Percentiles rank a stretch among this genome's conserved stretches.
Evolutionary conservation across 2,329 filamentous ascomycete genomes (phyloP).

Genomic region (Hawksworthiomyces lignivorus): DNA sequence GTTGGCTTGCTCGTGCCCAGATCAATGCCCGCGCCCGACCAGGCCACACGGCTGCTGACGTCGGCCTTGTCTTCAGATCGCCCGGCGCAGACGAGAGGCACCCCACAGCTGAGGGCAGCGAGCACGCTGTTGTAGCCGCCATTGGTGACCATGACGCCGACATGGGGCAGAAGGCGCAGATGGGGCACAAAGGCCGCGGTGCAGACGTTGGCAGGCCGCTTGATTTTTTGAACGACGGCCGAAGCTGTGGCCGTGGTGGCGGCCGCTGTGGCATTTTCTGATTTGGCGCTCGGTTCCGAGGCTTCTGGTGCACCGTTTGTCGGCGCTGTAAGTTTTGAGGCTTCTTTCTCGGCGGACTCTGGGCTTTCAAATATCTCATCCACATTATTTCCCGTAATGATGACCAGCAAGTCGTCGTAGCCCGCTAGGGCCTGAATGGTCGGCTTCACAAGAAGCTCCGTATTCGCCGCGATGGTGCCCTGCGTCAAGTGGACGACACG

Average conservation of each 20-base stretch:
- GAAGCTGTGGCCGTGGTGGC: not conserved
- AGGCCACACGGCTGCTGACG: constrained; percentile 16
- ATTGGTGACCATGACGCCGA: constrained; percentile 17
- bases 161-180: constrained; percentile 16
- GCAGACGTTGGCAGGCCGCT: constrained; percentile 10
- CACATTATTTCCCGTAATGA: constrained; percentile 11
- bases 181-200: constrained; percentile 14
- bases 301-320: too few species aligned
- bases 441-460: constrained; percentile 12
- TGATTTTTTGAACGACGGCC: not conserved
- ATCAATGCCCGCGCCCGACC: constrained; percentile 18
- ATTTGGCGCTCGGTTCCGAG: too few species aligned
- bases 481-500: constrained; percentile 17
- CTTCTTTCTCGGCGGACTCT: not conserved
- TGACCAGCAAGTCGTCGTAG: constrained; percentile 8
- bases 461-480: constrained; percentile 13
- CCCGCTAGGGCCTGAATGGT: constrained; percentile 13
- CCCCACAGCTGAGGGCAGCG: constrained; percentile 14
- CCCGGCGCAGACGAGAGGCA: constrained; percentile 17
- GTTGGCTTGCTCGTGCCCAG: constrained; percentile 12
- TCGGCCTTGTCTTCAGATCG: constrained; percentile 17
- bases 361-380: constrained; percentile 7
- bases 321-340: too few species aligned
- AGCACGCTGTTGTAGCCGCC: constrained; percentile 17
- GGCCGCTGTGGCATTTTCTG: too few species aligned